phyloP scores from a whole-genome alignment of 345 rosid species.

The Ceriops zippeliana region DNA sequence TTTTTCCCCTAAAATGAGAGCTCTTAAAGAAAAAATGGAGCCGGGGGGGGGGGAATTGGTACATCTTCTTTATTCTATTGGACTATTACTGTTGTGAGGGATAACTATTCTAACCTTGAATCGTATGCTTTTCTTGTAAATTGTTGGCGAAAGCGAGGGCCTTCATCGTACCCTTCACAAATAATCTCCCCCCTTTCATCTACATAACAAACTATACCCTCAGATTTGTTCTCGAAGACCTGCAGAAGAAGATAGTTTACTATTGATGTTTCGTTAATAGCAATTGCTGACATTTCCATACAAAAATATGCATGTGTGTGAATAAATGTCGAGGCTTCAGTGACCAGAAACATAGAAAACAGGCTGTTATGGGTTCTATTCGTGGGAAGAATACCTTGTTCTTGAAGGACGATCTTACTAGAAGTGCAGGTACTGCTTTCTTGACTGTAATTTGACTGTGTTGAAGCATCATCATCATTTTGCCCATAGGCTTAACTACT shows the following conservation, averaged over 20 bases:
- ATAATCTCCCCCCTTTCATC: constrained; percentile 76
- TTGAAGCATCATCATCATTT: constrained; percentile 39
- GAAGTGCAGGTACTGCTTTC: constrained; percentile 23
- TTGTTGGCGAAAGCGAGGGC: constrained; percentile 67
- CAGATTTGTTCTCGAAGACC: constrained; percentile 69
- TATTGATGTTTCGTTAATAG: too few species aligned
- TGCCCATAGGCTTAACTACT: constrained; percentile 28
- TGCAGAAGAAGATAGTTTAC: constrained; percentile 15
- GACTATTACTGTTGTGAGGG: not conserved
- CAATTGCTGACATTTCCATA: too few species aligned
- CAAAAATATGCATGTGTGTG: too few species aligned
- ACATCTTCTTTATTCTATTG: too few species aligned
- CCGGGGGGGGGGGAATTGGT: too few species aligned
- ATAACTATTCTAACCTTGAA: constrained; percentile 42
- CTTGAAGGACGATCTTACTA: constrained; percentile 56
- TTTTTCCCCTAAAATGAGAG: not conserved
- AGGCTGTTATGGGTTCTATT: not conserved
- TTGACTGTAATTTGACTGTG: constrained; percentile 37
- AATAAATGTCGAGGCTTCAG: not conserved
- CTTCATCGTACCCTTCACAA: constrained; percentile 97
- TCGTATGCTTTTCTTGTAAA: constrained; percentile 34
- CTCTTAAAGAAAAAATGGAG: too few species aligned
- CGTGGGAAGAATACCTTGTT: constrained; percentile 41
- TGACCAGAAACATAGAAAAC: not conserved
- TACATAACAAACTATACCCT: constrained; percentile 71